Evolutionary conservation across 1,284 basidiomycete species (phyloP).

Genomic region (Ganoderma lucidum): DNA sequence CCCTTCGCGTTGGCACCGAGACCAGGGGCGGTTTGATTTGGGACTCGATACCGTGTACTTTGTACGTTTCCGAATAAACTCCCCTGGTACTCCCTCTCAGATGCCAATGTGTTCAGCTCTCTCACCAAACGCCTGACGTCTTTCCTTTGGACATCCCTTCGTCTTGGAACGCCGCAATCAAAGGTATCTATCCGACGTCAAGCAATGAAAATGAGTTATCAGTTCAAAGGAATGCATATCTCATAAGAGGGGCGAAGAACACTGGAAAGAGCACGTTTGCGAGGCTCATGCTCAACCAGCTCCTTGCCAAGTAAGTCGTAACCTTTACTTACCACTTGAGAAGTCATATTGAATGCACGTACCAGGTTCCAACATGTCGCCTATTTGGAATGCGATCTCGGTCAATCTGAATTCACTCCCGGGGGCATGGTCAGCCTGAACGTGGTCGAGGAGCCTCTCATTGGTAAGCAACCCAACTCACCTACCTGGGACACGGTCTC

Average conservation of each 20-base stretch:
- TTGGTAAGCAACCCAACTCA: conserved; percentile 59
- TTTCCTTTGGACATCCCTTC: conserved; percentile 57
- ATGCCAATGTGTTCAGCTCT: conserved; percentile 45
- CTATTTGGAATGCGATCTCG: conserved; percentile 91
- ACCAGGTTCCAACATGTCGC: conserved; percentile 78
- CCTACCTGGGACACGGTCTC: background rate
- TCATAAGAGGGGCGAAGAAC: conserved; percentile 88
- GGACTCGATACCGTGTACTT: conserved; percentile 62
- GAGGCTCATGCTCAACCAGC: conserved; percentile 75
- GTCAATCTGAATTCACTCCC: conserved; percentile 94
- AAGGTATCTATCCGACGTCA: conserved; percentile 3
- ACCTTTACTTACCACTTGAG: background rate
- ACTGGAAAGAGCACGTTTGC: conserved; percentile 92
- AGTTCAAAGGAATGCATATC: conserved; percentile 43
- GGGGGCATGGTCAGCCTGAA: conserved; percentile 87
- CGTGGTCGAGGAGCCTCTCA: conserved; percentile 69
- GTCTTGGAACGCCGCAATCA: conserved; percentile 66
- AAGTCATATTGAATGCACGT: conserved; percentile 18
- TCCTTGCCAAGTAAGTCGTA: conserved; percentile 61
- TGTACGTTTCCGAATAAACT: conserved; percentile 48
- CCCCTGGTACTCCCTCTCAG: conserved; percentile 10
- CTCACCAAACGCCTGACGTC: conserved; percentile 50
- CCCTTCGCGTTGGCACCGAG: conserved; percentile 48
- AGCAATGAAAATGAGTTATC: conserved; percentile 7
- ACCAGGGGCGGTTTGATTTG: conserved; percentile 41